Evolutionary conservation across 2,329 filamentous ascomycete species (phyloP), one percentile per base, ranked within the genome.

Genomic region (Fulvia fulva): DNA sequence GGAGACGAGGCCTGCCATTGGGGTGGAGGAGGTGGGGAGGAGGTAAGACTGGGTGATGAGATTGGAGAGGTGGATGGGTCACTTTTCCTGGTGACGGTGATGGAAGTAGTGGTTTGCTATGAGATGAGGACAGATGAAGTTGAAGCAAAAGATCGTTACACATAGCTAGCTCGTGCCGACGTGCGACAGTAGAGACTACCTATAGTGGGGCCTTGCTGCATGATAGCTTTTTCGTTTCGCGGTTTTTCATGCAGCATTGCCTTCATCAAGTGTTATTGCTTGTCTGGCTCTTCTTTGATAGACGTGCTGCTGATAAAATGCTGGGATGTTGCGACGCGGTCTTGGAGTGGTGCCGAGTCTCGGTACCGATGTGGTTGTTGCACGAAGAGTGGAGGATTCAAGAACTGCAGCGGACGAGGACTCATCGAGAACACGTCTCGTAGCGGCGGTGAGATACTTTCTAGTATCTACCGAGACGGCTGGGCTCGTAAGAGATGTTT

Each of bases 1-100:
- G 22, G 67, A 63, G 45, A 72, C 59, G 45, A 66, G 56, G 51
- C 64, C 61, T 52, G 64, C 60, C 64, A 66, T 61, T 41, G 32
- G n/a, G n/a, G n/a, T 32, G 4, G 46, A 1, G 30, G 23, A 32
- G 16, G n/a, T 19, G 16, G 41, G 44, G 6, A 46, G 11, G 2
- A 22, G 34, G n/a, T 12, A 16, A n/a, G 12, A 16, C 34, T 16
- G 34, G 37, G 37, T n/a, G 37, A n/a, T 14, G 16, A 19, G 16
- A n/a, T 41, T n/a, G 11, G 34, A 5, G 16, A 37, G n/a, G 5
- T 41, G 16, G n/a, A 19, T 41, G 5, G 3, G n/a, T 41, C 37
- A 19, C 37, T 41, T 41, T n/a, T n/a, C n/a, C n/a, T n/a, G n/a
- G n/a, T n/a, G n/a, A n/a, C n/a, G n/a, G n/a, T n/a, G n/a, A n/a